Percentiles rank a stretch among this genome's conserved stretches.
These are phyloP conservation scores for Pythium phragmiticola DNA, from an alignment of 352 stramenopile genomes.

Conservation along the genomic window DNA sequence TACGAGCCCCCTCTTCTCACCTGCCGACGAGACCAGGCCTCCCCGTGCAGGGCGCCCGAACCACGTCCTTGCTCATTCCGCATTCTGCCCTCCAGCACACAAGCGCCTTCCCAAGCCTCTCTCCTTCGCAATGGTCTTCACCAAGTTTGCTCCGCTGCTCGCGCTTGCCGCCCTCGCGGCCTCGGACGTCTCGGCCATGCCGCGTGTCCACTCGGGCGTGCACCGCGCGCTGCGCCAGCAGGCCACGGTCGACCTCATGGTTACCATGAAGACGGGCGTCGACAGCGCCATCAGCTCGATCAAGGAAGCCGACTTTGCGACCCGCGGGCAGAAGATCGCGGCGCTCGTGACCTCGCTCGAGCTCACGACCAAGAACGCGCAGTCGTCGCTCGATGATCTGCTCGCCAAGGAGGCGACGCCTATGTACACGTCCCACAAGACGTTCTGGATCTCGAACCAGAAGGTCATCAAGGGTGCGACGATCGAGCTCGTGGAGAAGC, in stretches of 20 bases:
- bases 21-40: too few species aligned
- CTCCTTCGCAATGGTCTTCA: constrained; percentile 13
- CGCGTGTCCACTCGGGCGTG: constrained; percentile 25
- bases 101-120: constrained; percentile 3
- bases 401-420: too few species aligned
- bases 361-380: too few species aligned
- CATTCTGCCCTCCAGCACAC: constrained; percentile 6
- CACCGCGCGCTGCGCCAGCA: constrained; percentile 31
- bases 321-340: too few species aligned
- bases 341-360: too few species aligned
- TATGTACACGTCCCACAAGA: too few species aligned
- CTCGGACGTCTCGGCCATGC: constrained; percentile 13
- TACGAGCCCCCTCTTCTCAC: too few species aligned
- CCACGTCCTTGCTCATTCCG: constrained; percentile 5
- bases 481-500: constrained; percentile 17
- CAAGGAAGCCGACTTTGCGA: constrained; percentile 13
- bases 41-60: too few species aligned
- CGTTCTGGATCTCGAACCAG: constrained; percentile 21
- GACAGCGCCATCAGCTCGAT: constrained; percentile 14
- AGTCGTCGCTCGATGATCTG: too few species aligned
- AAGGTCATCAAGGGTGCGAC: constrained; percentile 4
- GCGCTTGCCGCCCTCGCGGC: constrained; percentile 18
- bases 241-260: constrained; percentile 34
- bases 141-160: constrained; percentile 21
- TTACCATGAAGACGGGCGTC: constrained; percentile 28